Evolutionary conservation across 1,139 yeast species (phyloP).

Genomic region (Suhomyces panamericanus): DNA sequence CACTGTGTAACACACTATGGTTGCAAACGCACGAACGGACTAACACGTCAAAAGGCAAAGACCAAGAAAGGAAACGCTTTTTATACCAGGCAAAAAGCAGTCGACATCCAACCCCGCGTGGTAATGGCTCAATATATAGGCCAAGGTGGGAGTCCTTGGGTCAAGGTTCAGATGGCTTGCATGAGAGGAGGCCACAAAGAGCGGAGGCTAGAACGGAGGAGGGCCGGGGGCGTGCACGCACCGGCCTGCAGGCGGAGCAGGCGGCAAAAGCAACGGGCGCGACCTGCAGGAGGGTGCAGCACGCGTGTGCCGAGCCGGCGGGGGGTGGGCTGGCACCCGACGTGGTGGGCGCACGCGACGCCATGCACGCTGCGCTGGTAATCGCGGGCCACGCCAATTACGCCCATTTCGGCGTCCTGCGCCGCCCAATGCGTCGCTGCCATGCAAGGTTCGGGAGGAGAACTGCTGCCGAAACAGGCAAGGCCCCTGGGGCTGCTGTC

Average conservation of each 20-base stretch:
- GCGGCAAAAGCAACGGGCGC: not conserved
- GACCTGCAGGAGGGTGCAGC: not conserved
- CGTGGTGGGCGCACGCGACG: too few species aligned
- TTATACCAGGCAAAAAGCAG: not conserved
- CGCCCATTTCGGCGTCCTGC: not conserved
- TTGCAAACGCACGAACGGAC: too few species aligned
- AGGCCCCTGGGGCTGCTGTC: too few species aligned
- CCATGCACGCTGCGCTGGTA: too few species aligned
- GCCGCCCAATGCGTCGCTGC: not conserved
- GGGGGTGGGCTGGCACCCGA: not conserved
- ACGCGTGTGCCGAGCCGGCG: not conserved
- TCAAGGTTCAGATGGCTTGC: conserved; percentile 12
- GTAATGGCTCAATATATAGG: conserved; percentile 6
- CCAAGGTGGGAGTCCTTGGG: not conserved
- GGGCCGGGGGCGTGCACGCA: conserved; percentile 1
- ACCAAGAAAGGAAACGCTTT: not conserved
- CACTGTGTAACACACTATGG: too few species aligned
- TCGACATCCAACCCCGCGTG: conserved; percentile 3
- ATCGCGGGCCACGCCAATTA: too few species aligned
- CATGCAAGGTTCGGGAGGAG: not conserved
- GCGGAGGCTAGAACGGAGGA: conserved; percentile 9
- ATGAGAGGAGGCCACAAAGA: conserved; percentile 8
- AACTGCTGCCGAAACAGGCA: not conserved
- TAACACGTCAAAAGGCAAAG: too few species aligned
- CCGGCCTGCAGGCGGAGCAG: not conserved